These are phyloP conservation scores for Torulaspora gathmanii DNA, from an alignment of 805 yeast genomes.

Conservation along the genomic window DNA sequence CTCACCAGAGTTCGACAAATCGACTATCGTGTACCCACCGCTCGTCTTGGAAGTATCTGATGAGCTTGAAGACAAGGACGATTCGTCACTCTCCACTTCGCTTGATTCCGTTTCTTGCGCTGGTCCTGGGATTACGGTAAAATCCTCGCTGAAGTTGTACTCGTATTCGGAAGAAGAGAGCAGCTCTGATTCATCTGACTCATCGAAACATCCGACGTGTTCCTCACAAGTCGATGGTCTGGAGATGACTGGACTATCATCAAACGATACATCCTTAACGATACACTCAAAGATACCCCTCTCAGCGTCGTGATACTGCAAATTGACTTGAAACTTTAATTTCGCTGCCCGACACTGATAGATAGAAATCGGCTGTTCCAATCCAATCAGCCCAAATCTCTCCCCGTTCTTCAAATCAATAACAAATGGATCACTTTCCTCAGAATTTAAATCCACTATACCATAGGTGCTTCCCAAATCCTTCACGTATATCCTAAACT, in stretches of 20 bases:
- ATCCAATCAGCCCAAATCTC: conserved; percentile 21
- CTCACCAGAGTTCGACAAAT: conserved; percentile 1
- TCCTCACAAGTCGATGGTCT: conserved; percentile 15
- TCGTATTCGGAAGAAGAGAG: conserved; percentile 15
- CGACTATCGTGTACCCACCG: conserved; percentile 3
- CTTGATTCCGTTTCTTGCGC: background rate
- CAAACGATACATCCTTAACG: conserved; percentile 18
- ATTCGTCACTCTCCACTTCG: background rate
- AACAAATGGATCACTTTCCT: conserved; percentile 16
- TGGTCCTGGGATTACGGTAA: background rate
- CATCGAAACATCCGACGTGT: background rate
- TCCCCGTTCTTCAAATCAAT: conserved; percentile 30
- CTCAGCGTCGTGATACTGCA: conserved; percentile 8
- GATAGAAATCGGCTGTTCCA: conserved; percentile 14
- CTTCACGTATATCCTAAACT: conserved; percentile 24
- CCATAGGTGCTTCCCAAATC: conserved; percentile 25
- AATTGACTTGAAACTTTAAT: conserved; percentile 20
- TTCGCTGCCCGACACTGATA: conserved; percentile 24
- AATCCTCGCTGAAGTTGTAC: conserved; percentile 15
- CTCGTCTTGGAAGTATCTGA: background rate
- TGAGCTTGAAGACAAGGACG: background rate
- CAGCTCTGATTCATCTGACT: background rate
- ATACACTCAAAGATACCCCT: conserved; percentile 13
- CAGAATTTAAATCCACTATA: conserved; percentile 24
- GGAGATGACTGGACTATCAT: conserved; percentile 18